Conservation (phyloP, 2,329 filamentous ascomycete species). For the Aspergillus sp. region DNA sequence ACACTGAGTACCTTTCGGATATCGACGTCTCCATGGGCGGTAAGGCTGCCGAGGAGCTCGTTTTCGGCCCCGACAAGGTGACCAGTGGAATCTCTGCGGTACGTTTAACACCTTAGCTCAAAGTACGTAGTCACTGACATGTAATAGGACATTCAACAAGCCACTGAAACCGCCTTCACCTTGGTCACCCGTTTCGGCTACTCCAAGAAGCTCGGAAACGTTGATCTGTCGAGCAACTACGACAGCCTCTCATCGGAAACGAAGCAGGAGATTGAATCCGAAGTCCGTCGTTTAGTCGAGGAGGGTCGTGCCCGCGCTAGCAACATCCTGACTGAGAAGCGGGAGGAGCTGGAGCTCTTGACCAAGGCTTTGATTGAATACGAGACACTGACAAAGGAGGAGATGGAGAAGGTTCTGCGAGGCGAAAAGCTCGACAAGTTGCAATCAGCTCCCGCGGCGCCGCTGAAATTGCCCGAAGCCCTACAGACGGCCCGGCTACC, state of each 20-base stretch:
- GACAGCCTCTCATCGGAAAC: slow-evolving; percentile 80
- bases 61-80: slow-evolving; percentile 88
- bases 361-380: slow-evolving; percentile 91
- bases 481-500: slow-evolving; percentile 35
- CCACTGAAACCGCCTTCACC: slow-evolving; percentile 77
- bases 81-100: slow-evolving; percentile 82
- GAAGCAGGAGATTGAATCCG: slow-evolving; percentile 79
- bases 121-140: slow-evolving; percentile 17
- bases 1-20: slow-evolving; percentile 75
- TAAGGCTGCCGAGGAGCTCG: slow-evolving; percentile 84
- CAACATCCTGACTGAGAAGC: slow-evolving; percentile 70
- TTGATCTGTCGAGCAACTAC: slow-evolving; percentile 83
- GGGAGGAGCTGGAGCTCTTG: slow-evolving; percentile 82
- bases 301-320: slow-evolving; percentile 75
- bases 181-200: slow-evolving; percentile 92
- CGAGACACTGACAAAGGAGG: slow-evolving; percentile 84
- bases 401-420: slow-evolving; percentile 85
- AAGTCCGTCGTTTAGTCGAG: slow-evolving; percentile 82
- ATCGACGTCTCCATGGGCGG: slow-evolving; percentile 83
- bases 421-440: slow-evolving; percentile 80
- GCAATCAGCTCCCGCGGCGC: slow-evolving; percentile 52
- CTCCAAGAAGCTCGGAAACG: slow-evolving; percentile 82
- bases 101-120: slow-evolving; percentile 40
- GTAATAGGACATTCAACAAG: slow-evolving; percentile 73
- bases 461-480: slow-evolving; percentile 68